phyloP scores from a whole-genome alignment of 306 rosid genomes.

The Senna siamea region DNA sequence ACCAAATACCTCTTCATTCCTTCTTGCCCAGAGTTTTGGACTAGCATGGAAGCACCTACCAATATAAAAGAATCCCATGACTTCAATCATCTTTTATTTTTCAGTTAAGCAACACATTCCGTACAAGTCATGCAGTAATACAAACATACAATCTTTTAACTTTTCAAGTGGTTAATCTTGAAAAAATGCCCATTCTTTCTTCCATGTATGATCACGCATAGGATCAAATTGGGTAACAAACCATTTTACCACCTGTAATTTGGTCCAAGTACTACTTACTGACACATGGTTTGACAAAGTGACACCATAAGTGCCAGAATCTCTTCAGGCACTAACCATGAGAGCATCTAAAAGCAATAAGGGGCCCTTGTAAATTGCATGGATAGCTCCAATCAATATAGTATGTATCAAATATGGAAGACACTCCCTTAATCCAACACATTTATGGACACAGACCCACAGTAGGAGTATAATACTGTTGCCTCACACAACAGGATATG shows the following conservation, averaged over 20 bases:
- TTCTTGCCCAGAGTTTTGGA: constrained; percentile 55
- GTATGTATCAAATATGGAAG: not conserved
- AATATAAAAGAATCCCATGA: constrained; percentile 34
- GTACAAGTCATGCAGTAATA: not conserved
- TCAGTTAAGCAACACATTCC: constrained; percentile 5
- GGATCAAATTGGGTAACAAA: not conserved
- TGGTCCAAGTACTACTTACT: not conserved
- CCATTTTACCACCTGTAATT: not conserved
- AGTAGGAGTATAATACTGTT: not conserved
- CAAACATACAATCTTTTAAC: not conserved
- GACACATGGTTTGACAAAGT: not conserved
- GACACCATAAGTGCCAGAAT: not conserved
- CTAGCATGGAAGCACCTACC: constrained; percentile 74
- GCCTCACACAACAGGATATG: not conserved
- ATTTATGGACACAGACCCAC: not conserved
- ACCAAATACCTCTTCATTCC: constrained; percentile 51
- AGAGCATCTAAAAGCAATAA: not conserved
- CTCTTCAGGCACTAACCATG: not conserved
- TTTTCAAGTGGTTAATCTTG: not conserved
- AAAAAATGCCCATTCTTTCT: constrained; percentile 28
- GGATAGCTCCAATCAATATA: not conserved
- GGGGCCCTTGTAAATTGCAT: not conserved
- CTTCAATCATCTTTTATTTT: constrained; percentile 16
- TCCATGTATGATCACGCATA: constrained; percentile 19
- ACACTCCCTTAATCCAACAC: not conserved